phyloP scores from a whole-genome alignment of 73 alveolate species.

The Paramecium bursaria region DNA sequence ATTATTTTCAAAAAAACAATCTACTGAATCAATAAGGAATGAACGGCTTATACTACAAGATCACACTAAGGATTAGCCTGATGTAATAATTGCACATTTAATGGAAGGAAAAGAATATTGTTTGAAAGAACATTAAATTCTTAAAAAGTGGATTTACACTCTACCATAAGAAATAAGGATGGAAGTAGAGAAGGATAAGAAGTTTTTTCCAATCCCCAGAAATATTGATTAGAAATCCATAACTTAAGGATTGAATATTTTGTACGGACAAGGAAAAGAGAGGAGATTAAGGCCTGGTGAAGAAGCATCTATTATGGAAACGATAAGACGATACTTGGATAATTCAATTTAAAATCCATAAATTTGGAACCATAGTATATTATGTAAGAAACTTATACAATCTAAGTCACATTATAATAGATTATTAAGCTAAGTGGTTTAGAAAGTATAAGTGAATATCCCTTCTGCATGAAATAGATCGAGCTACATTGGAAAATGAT shows the following conservation, averaged over 20 bases:
- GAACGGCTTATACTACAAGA: slow-evolving; percentile 37
- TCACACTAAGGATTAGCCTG: slow-evolving; percentile 58
- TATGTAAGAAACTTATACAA: no score
- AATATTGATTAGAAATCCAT: neutral
- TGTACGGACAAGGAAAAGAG: slow-evolving; percentile 60
- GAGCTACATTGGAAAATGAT: slow-evolving; percentile 67
- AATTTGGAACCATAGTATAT: no score
- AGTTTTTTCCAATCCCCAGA: slow-evolving; percentile 61
- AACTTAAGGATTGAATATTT: slow-evolving; percentile 32
- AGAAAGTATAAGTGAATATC: no score
- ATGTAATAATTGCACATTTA: slow-evolving; percentile 25
- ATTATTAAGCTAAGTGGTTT: no score
- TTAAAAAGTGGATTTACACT: slow-evolving; percentile 58
- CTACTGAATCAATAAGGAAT: no score
- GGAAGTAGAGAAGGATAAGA: slow-evolving; percentile 54
- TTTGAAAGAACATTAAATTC: slow-evolving; percentile 26
- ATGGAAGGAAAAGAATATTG: slow-evolving; percentile 29
- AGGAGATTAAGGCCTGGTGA: slow-evolving; percentile 67
- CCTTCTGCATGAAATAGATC: slow-evolving; percentile 8
- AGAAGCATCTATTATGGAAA: slow-evolving; percentile 64
- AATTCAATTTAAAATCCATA: no score
- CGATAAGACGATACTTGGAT: slow-evolving; percentile 29
- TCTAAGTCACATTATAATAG: no score
- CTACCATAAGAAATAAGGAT: slow-evolving; percentile 59
- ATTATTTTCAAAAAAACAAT: no score